Base-by-base conservation (phyloP, 2,329 filamentous ascomycete genomes). In the Arthrobotrys pseudoclavata region DNA sequence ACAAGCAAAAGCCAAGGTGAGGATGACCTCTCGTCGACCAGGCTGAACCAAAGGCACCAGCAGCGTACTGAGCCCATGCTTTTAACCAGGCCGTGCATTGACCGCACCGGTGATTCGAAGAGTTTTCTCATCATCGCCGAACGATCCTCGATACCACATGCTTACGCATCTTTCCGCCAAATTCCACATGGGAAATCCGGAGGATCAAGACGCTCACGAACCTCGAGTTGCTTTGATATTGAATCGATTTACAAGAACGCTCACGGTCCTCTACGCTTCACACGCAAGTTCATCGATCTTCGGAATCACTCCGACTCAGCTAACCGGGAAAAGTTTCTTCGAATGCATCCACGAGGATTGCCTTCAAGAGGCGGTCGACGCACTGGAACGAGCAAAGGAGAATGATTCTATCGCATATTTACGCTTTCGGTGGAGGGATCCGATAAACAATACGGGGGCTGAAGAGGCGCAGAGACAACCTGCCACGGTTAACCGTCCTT, bases 361-460 rank as follows among this genome's bases (percentile, higher is more conserved):
- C 80, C 85, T 96, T 29, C 85, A 88, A 7, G 92, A 96, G 80
- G 92, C 92, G 2, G 89, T 95, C 37, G 88, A 89, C 79, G 94
- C 91, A 81, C 84, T 97, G 34, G 93, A 96, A 83, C 91, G 91
- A 80, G 93, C 93, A 22, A 97, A 97, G 83, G 91, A 91, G 29
- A 96, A 97, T 81, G 92, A 97, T 83, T 96, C 93, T 1, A 96
- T 96, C 81, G 93, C 93, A 1, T 96, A 97, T 81, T 86, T 97
- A 75, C 91, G 93, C 18, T 97, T 96, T 83, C 92, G 90, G 88
- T 95, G 92, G 81, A 88, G 92, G 66, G 91, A 96, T 82, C 92
- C 92, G 18, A 47, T 52, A n/a, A 60, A 66, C 26, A 29, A 18
- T 7, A 40, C 66, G 6, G 87, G 91, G 31, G 47, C 29, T 84